These are phyloP conservation scores for Amanita jacksonii DNA, from an alignment of 768 basidiomycete genomes.

Conservation along the genomic window DNA sequence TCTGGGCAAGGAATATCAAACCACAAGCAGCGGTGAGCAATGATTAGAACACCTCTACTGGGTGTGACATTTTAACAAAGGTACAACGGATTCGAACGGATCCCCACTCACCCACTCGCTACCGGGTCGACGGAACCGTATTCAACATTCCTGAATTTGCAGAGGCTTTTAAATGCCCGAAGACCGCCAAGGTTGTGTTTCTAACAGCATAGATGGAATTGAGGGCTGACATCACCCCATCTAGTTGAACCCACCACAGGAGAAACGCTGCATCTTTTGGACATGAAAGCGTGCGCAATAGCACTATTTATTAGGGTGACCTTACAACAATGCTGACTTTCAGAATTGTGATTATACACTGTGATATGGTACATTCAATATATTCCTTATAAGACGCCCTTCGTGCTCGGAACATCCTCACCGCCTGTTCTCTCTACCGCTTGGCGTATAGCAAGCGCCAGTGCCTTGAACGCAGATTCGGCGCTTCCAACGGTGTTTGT, in stretches of 20 bases:
- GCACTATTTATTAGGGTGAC: conserved; percentile 11
- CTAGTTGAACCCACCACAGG: conserved; percentile 75
- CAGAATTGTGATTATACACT: conserved; percentile 10
- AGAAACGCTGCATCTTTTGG: conserved; percentile 80
- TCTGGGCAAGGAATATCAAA: conserved; percentile 82
- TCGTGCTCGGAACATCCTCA: conserved; percentile 90
- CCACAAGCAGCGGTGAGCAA: conserved; percentile 60
- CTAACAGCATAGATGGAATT: background rate
- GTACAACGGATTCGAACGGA: conserved; percentile 77
- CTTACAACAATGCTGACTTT: no score
- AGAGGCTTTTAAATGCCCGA: conserved; percentile 73
- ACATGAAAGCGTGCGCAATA: conserved; percentile 24
- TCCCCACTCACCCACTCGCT: conserved; percentile 77
- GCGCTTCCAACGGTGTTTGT: conserved; percentile 40
- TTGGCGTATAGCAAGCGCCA: conserved; percentile 90
- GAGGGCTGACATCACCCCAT: conserved; percentile 1
- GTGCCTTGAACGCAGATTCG: conserved; percentile 96
- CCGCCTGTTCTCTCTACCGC: conserved; percentile 89
- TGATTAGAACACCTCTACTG: background rate
- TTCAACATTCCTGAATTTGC: conserved; percentile 86
- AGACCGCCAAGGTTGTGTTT: conserved; percentile 55
- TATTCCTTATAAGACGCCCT: conserved; percentile 65
- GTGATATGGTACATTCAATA: background rate
- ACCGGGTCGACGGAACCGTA: conserved; percentile 80
- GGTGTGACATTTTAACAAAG: conserved; percentile 22